Evolutionary conservation across 768 basidiomycete species (phyloP).

Genomic region (Baorangia bicolor): DNA sequence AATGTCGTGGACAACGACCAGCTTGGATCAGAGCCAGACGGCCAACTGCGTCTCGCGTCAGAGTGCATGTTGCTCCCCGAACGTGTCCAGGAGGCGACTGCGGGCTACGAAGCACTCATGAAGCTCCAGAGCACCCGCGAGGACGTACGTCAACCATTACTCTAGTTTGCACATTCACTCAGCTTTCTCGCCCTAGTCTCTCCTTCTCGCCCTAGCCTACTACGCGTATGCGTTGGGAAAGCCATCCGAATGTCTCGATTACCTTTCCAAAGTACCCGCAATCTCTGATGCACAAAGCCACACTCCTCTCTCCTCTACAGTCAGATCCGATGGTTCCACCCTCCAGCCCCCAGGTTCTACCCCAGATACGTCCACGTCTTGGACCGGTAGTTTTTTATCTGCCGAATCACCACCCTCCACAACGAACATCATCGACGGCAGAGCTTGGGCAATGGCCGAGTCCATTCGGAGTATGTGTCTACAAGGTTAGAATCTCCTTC

Average conservation of each 20-base stretch:
- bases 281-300: constrained; percentile 54
- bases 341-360: constrained; percentile 38
- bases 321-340: constrained; percentile 40
- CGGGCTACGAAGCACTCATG: constrained; percentile 55
- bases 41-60: constrained; percentile 36
- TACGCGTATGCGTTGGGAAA: constrained; percentile 76
- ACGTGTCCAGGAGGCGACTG: constrained; percentile 54
- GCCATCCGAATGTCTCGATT: constrained; percentile 59
- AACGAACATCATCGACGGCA: constrained; percentile 64
- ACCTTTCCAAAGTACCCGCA: constrained; percentile 55
- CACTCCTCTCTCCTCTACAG: constrained; percentile 44
- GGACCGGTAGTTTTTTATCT: constrained; percentile 50
- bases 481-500: constrained; percentile 51
- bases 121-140: constrained; percentile 47
- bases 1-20: constrained; percentile 55
- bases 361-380: constrained; percentile 44
- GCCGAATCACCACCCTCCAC: constrained; percentile 39
- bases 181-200: constrained; percentile 45
- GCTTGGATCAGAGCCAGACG: constrained; percentile 45
- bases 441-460: constrained; percentile 72
- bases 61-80: constrained; percentile 61
- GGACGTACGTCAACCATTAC: constrained; percentile 49
- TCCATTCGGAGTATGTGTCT: constrained; percentile 74
- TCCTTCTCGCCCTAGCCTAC: constrained; percentile 70
- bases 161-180: constrained; percentile 1